These are phyloP conservation scores for Ambrosia artemisiifolia DNA, from an alignment of 129 eudicot species.

Conservation along the genomic window DNA sequence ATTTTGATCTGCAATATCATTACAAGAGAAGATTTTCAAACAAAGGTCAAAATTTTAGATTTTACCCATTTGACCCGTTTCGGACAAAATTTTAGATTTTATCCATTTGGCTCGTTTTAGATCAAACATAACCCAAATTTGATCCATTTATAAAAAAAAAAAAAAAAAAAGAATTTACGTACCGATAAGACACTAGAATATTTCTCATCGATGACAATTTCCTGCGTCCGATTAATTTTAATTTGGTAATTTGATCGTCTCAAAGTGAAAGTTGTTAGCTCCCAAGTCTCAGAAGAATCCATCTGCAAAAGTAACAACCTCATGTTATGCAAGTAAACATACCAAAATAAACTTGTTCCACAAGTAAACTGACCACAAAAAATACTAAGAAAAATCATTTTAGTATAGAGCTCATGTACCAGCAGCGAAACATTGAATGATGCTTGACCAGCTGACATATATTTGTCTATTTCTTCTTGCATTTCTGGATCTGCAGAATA, in stretches of 20 bases:
- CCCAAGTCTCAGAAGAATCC: conserved; percentile 76
- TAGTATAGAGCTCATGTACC: conserved; percentile 33
- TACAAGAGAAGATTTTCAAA: background rate
- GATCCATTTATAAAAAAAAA: background rate
- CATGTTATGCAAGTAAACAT: background rate
- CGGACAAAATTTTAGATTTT: background rate
- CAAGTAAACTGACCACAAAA: conserved; percentile 18
- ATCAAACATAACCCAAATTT: background rate
- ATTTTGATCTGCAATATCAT: conserved; percentile 68
- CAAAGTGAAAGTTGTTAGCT: conserved; percentile 64
- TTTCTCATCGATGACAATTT: conserved; percentile 50
- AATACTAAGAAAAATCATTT: background rate
- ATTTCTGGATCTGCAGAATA: conserved; percentile 75
- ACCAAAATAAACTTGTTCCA: conserved; percentile 15
- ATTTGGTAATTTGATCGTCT: conserved; percentile 70
- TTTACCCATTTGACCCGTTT: background rate
- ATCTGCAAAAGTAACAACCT: conserved; percentile 36
- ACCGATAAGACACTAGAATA: conserved; percentile 71
- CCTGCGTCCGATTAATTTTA: conserved; percentile 49
- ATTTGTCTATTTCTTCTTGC: conserved; percentile 75
- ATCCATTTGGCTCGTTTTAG: background rate
- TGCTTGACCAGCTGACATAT: conserved; percentile 66
- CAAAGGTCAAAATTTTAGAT: background rate
- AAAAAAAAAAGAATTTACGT: conserved; percentile 23
- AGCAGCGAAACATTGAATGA: conserved; percentile 53